A percentile compares a stretch with the other conserved stretches of the same genome.
phyloP scores from a whole-genome alignment of 2,329 filamentous ascomycete species.

The Fusarium sambucinum region DNA sequence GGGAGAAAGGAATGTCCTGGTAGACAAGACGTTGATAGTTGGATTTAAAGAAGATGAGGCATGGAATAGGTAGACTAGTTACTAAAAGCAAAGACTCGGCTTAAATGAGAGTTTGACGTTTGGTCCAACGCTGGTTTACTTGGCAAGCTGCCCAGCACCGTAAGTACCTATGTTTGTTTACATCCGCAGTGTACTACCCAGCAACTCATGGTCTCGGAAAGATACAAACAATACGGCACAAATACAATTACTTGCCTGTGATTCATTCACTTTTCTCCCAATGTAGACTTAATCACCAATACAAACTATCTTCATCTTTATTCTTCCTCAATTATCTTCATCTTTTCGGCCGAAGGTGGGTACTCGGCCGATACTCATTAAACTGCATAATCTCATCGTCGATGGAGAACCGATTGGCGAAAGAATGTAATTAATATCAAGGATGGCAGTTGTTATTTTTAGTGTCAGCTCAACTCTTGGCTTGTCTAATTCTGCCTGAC shows the following conservation, averaged over 20 bases:
- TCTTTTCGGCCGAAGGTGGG: background rate
- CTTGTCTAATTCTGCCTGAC: background rate
- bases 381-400: conserved; percentile 11
- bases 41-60: conserved; percentile 2
- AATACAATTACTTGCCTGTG: background rate
- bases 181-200: background rate
- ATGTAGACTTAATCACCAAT: background rate
- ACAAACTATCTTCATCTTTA: too few species aligned
- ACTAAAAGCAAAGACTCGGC: background rate
- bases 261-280: background rate
- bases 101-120: background rate
- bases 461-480: conserved; percentile 5
- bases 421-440: conserved; percentile 3
- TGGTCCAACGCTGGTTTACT: background rate
- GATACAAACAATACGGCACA: background rate
- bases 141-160: background rate
- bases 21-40: background rate
- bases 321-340: background rate
- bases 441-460: conserved; percentile 8
- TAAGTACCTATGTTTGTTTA: conserved; percentile 15
- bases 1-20: conserved; percentile 17
- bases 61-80: background rate
- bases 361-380: conserved; percentile 11
- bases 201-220: conserved; percentile 1
- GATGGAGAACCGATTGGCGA: conserved; percentile 11